A percentile compares a stretch with the other conserved stretches of the same genome.
Conservation (phyloP, 805 yeast genomes). For the Priceomyces medius region DNA sequence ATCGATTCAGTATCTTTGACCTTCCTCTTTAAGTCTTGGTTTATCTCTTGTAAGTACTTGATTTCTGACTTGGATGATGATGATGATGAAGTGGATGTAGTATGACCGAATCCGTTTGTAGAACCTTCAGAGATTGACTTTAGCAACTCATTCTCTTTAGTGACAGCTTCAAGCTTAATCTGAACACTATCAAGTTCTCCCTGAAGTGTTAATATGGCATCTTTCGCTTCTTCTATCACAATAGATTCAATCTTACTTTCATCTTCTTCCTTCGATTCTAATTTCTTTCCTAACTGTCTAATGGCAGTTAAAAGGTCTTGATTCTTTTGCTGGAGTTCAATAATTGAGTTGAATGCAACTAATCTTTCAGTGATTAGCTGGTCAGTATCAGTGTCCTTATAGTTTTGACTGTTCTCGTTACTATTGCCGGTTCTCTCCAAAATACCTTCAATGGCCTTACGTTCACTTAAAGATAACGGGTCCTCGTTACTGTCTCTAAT, state of each 20-base stretch:
- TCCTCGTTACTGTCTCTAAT: slow-evolving; percentile 54
- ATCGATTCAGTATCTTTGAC: slow-evolving; percentile 38
- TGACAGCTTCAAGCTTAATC: slow-evolving; percentile 50
- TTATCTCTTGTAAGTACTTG: slow-evolving; percentile 24
- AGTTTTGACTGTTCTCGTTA: slow-evolving; percentile 24
- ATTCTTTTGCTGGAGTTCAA: slow-evolving; percentile 72
- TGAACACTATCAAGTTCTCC: slow-evolving; percentile 54
- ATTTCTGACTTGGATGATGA: slow-evolving; percentile 11
- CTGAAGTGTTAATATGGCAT: slow-evolving; percentile 63
- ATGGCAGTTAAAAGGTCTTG: slow-evolving; percentile 67
- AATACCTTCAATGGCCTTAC: slow-evolving; percentile 58
- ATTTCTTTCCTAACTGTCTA: slow-evolving; percentile 66
- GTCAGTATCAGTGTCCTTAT: slow-evolving; percentile 64
- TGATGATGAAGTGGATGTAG: not conserved
- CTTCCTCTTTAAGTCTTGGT: slow-evolving; percentile 31
- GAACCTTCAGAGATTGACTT: slow-evolving; percentile 23
- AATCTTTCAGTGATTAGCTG: slow-evolving; percentile 68
- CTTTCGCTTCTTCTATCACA: slow-evolving; percentile 62
- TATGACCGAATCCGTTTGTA: slow-evolving; percentile 5
- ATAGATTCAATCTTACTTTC: slow-evolving; percentile 42
- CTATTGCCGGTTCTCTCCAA: slow-evolving; percentile 39
- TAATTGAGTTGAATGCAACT: slow-evolving; percentile 63
- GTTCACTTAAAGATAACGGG: slow-evolving; percentile 66
- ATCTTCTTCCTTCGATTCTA: slow-evolving; percentile 62
- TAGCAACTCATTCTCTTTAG: slow-evolving; percentile 70